These are phyloP conservation scores for Penicillium paneum DNA, from an alignment of 2,329 filamentous ascomycete genomes.

Conservation along the genomic window DNA sequence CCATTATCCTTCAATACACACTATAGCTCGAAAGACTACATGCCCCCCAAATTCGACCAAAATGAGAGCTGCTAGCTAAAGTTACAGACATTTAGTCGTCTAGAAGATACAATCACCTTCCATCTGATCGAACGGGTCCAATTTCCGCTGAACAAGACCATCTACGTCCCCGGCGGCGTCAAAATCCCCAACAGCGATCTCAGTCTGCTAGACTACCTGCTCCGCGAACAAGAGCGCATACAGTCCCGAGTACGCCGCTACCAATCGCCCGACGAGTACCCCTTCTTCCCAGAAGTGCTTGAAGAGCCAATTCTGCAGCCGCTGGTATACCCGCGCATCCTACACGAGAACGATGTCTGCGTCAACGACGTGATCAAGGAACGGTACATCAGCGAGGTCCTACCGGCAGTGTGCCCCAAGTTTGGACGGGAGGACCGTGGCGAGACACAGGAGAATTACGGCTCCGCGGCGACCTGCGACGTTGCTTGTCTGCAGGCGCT, in stretches of 20 bases:
- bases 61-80: conserved; percentile 6
- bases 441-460: conserved; percentile 91
- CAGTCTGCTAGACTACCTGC: conserved; percentile 91
- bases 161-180: conserved; percentile 80
- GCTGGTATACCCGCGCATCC: conserved; percentile 80
- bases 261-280: conserved; percentile 93
- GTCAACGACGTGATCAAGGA: conserved; percentile 83
- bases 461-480: conserved; percentile 85
- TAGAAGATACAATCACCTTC: conserved; percentile 97
- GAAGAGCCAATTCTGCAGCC: conserved; percentile 80
- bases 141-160: conserved; percentile 84
- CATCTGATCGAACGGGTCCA: conserved; percentile 97
- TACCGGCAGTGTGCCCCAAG: conserved; percentile 78
- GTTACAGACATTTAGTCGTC: conserved; percentile 58
- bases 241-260: conserved; percentile 93
- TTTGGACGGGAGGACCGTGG: conserved; percentile 73
- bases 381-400: conserved; percentile 77
- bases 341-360: conserved; percentile 85
- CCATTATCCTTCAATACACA: conserved; percentile 4
- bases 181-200: conserved; percentile 68
- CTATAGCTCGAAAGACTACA: background rate
- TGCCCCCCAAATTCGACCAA: background rate
- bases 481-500: conserved; percentile 86
- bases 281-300: conserved; percentile 85
- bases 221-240: conserved; percentile 81